Percentiles rank a stretch among this genome's conserved stretches.
phyloP scores from a whole-genome alignment of 345 rosid genomes.

The Populus alba region DNA sequence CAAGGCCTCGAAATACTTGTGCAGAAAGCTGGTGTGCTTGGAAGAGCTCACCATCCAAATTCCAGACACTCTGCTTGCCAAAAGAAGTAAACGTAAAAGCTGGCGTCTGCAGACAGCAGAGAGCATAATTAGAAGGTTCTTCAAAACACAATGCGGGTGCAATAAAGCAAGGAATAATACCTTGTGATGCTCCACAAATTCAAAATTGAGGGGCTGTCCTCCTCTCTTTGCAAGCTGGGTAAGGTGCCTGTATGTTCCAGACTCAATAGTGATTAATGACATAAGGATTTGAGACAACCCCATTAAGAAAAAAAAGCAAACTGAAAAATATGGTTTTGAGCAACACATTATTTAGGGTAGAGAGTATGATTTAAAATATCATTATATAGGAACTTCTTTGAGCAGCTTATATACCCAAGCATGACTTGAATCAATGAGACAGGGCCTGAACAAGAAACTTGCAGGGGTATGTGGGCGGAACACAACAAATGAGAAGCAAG shows the following conservation, averaged over 20 bases:
- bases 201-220: slow-evolving; percentile 70
- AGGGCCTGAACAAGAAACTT: too few species aligned
- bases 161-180: slow-evolving; percentile 19
- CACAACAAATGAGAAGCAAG: neutral
- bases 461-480: too few species aligned
- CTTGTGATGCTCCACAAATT: slow-evolving; percentile 90
- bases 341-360: too few species aligned
- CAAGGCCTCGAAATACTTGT: slow-evolving; percentile 81
- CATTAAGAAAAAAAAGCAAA: neutral
- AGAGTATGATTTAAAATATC: too few species aligned
- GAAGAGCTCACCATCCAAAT: slow-evolving; percentile 91
- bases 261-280: neutral
- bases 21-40: slow-evolving; percentile 86
- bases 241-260: slow-evolving; percentile 64
- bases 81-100: slow-evolving; percentile 81
- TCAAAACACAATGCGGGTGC: too few species aligned
- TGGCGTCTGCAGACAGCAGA: slow-evolving; percentile 47
- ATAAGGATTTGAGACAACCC: neutral
- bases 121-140: neutral
- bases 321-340: neutral
- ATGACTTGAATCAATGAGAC: too few species aligned
- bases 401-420: too few species aligned
- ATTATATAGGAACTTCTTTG: too few species aligned
- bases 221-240: slow-evolving; percentile 81
- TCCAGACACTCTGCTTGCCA: slow-evolving; percentile 84